Base-by-base conservation (phyloP, 2,329 filamentous ascomycete genomes). In the Hypoxylon sp. region DNA sequence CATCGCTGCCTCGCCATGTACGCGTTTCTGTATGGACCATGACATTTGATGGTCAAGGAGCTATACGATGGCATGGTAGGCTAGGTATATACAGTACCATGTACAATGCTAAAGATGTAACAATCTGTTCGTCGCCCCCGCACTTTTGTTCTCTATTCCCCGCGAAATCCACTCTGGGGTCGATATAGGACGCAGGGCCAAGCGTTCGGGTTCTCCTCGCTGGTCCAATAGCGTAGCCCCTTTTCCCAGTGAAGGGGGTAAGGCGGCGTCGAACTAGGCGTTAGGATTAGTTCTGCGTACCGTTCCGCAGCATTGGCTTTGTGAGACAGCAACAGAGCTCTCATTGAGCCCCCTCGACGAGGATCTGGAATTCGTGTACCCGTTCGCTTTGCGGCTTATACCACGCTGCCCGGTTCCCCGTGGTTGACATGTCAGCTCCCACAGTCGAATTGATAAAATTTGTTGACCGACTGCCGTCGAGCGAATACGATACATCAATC, bases 401-500 rank as follows among this genome's bases (percentile, higher is more conserved):
- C 48, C 21, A 27, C 37, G 33, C 17, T 49, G 33, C 33, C 61
- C 55, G 61, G 43, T 47, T 58, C 58, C 61, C 61, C 58, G 58
- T 62, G 43, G 38, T 48, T 42, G 57, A 64, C 51, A 43, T 54
- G 45, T 59, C 58, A 56, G 41, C 48, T 50, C 41, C 52, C 27
- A 43, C 33, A 33, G n/a, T 37, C 10, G 48, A 47, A 43, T 50
- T 41, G 26, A 17, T 35, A 51, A 18, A 63, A 54, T 61, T 61
- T 61, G 48, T 50, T 58, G 50, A 55, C 21, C 50, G 43, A 47
- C 20, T 49, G 42, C 52, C 31, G 38, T 53, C 26, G 26, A 35
- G 33, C 37, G 45, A 52, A 63, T 61, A 42, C 52, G 58, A 63
- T 21, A 64, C 33, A 56, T 61, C 58, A 57, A 49, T 48, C 58